Evolutionary conservation across 2,329 filamentous ascomycete species (phyloP).

Genomic region (Ophiocordyceps camponoti-leonardi): DNA sequence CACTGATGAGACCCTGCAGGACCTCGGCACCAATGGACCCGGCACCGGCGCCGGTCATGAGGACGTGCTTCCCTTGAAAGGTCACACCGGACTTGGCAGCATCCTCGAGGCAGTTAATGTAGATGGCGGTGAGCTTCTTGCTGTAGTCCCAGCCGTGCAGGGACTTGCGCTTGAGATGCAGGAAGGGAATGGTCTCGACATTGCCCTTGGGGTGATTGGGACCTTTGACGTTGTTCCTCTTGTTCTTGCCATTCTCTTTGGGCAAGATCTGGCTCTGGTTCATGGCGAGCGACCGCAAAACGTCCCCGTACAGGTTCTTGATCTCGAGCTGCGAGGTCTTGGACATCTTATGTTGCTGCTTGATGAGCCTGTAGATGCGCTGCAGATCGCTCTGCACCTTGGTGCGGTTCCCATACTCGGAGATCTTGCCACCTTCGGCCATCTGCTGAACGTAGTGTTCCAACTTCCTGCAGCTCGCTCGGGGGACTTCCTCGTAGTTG

Average conservation of each 20-base stretch:
- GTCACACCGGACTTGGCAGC: conserved; percentile 76
- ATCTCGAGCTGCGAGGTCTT: conserved; percentile 95
- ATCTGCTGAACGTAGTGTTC: conserved; percentile 98
- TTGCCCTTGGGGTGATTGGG: conserved; percentile 62
- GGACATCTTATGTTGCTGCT: conserved; percentile 93
- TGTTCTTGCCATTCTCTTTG: conserved; percentile 57
- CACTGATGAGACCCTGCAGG: conserved; percentile 85
- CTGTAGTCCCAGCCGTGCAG: conserved; percentile 97
- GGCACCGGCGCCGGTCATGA: conserved; percentile 97
- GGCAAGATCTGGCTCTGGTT: conserved; percentile 96
- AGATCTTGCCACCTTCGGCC: conserved; percentile 96
- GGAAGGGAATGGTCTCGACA: conserved; percentile 92
- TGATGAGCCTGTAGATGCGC: conserved; percentile 95
- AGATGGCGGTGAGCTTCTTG: conserved; percentile 90
- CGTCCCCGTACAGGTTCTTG: conserved; percentile 85
- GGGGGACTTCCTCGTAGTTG: conserved; percentile 74
- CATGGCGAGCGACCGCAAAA: conserved; percentile 88
- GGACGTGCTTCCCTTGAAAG: conserved; percentile 85
- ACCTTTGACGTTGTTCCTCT: conserved; percentile 32
- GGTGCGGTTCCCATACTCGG: conserved; percentile 92
- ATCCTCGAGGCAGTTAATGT: conserved; percentile 80
- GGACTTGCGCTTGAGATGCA: conserved; percentile 88
- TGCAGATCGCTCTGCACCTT: conserved; percentile 95
- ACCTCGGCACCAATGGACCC: conserved; percentile 97
- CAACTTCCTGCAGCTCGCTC: conserved; percentile 82